Conservation (phyloP, 2,329 filamentous ascomycete genomes). For the Xylaria sp. region DNA sequence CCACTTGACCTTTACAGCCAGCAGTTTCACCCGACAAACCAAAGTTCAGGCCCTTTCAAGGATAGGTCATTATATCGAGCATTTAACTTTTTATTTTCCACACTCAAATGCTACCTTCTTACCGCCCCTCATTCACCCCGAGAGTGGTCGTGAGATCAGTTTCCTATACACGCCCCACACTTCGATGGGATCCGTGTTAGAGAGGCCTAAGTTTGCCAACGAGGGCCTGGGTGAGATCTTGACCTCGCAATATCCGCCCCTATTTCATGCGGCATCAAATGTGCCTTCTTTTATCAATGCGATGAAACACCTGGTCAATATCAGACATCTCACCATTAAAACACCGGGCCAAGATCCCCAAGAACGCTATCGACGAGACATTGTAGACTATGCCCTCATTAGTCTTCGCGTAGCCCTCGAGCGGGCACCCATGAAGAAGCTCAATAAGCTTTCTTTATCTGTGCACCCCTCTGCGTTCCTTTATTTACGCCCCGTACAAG, state of each 20-base stretch:
- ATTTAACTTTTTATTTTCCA: constrained; percentile 80
- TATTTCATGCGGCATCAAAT: constrained; percentile 91
- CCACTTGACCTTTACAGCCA: constrained; percentile 76
- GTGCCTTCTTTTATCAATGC: constrained; percentile 84
- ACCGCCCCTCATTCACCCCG: constrained; percentile 83
- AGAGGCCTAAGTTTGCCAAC: constrained; percentile 81
- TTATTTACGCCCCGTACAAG: constrained; percentile 79
- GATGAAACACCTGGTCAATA: constrained; percentile 73
- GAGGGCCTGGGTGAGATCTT: constrained; percentile 82
- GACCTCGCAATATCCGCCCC: constrained; percentile 85
- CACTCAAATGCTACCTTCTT: constrained; percentile 84
- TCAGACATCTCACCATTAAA: constrained; percentile 79
- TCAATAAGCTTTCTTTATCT: constrained; percentile 77
- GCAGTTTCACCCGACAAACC: constrained; percentile 78
- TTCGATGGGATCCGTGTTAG: constrained; percentile 69
- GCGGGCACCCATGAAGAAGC: constrained; percentile 71
- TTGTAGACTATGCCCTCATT: constrained; percentile 89
- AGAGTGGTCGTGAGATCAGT: constrained; percentile 79
- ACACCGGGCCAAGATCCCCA: constrained; percentile 77
- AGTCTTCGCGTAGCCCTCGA: constrained; percentile 87
- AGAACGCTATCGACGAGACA: constrained; percentile 78
- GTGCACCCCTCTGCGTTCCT: constrained; percentile 81
- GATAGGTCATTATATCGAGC: constrained; percentile 82
- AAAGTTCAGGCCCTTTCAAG: constrained; percentile 79
- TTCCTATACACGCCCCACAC: constrained; percentile 86